phyloP scores from a whole-genome alignment of 129 eudicot species.

The Flaveria sonorensis region DNA sequence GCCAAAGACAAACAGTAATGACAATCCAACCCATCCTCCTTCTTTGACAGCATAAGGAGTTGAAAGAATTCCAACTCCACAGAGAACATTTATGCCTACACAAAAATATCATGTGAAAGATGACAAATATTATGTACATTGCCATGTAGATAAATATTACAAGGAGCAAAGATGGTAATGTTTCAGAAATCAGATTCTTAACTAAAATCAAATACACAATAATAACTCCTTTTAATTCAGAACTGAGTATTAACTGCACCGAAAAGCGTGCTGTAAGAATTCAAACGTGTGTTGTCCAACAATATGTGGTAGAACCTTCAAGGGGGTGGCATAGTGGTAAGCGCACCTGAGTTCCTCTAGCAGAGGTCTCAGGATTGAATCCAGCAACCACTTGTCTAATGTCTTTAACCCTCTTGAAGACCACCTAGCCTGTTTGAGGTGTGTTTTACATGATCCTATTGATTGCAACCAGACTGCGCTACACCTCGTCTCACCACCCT shows the following conservation, averaged over 20 bases:
- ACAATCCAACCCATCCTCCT: slow-evolving; percentile 88
- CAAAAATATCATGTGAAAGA: slow-evolving; percentile 13
- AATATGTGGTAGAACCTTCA: not conserved
- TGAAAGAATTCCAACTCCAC: slow-evolving; percentile 94
- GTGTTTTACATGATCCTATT: too few species aligned
- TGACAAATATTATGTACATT: not conserved
- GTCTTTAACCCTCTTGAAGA: too few species aligned
- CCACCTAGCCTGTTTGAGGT: too few species aligned
- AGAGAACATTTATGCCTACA: slow-evolving; percentile 83
- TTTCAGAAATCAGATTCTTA: not conserved
- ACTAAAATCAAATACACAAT: not conserved
- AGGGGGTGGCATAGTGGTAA: too few species aligned
- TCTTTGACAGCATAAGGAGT: slow-evolving; percentile 82
- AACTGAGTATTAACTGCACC: not conserved
- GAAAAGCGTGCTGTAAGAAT: not conserved
- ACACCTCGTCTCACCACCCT: not conserved
- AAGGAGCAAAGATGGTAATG: not conserved
- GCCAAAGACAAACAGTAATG: slow-evolving; percentile 58
- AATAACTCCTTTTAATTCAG: not conserved
- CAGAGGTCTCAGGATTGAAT: too few species aligned
- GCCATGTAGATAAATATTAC: not conserved
- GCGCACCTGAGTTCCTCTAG: too few species aligned
- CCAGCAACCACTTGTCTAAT: too few species aligned
- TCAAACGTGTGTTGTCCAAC: not conserved
- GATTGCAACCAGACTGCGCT: not conserved